Percentiles rank a stretch among this genome's conserved stretches.
phyloP scores from a whole-genome alignment of 495 filamentous ascomycete species.

The Sphaerosporella brunnea region DNA sequence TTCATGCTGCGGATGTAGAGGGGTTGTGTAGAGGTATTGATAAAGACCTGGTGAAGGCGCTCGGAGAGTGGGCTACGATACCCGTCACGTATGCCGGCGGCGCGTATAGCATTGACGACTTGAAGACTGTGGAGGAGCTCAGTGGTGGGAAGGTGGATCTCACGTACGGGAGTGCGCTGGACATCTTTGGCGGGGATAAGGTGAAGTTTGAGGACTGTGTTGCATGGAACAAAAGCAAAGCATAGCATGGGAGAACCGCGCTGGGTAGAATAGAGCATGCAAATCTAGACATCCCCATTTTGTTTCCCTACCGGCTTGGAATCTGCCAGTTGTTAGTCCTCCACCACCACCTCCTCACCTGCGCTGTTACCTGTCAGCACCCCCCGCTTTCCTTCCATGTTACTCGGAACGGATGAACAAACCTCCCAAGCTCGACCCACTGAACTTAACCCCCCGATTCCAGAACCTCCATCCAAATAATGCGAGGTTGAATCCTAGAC shows the following conservation, averaged over 20 bases:
- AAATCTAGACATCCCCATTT: no score
- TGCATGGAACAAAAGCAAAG: conserved; percentile 49
- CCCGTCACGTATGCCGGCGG: conserved; percentile 95
- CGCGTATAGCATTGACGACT: conserved; percentile 58
- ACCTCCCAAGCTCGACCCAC: conserved; percentile 4
- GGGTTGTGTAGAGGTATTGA: conserved; percentile 83
- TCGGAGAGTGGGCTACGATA: conserved; percentile 72
- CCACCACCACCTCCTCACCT: conserved; percentile 14
- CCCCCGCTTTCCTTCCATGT: not conserved
- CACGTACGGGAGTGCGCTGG: conserved; percentile 88
- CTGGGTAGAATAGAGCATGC: no score
- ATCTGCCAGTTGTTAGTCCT: conserved; percentile 11
- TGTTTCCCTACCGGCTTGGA: not conserved
- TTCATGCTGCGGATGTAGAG: conserved; percentile 98
- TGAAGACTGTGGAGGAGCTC: conserved; percentile 58
- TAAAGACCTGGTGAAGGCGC: conserved; percentile 53
- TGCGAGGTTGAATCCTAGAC: conserved; percentile 14
- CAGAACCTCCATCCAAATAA: conserved; percentile 19
- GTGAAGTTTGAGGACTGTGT: conserved; percentile 81
- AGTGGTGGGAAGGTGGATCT: conserved; percentile 73
- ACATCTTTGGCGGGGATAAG: conserved; percentile 79
- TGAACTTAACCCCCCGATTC: conserved; percentile 19
- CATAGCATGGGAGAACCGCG: no score
- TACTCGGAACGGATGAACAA: not conserved
- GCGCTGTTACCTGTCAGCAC: conserved; percentile 8